Evolutionary conservation across 345 rosid species (phyloP), one percentile per base, ranked within the genome.

Genomic region (Salix purpurea): DNA sequence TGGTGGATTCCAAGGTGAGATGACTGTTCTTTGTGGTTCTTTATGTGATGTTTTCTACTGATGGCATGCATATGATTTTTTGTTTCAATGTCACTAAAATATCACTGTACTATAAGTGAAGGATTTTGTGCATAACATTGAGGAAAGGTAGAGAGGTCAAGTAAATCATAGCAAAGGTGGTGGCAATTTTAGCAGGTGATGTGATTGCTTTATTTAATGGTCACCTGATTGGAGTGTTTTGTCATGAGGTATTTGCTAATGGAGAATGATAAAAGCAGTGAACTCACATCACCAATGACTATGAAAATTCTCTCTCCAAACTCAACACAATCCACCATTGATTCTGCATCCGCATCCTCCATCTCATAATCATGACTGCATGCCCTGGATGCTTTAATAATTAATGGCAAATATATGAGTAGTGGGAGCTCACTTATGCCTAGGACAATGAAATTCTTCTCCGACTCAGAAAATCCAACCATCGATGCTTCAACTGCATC

Each of bases 1-100:
- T 64, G 26, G 14, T 50, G 14, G 71, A 69, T 75, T 48, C 52
- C 75, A 37, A 19, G 67, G 83, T 86, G 39, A 74, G 70, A 48
- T 42, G 8, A 64, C 61, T 69, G 37, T 30, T 44, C 28, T 64
- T 50, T 28, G 16, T 5, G 52, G n/a, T 13, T 13, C 30, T 23
- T 40, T 11, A 7, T 50, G 24, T 4, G 34, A 18, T 52, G 14
- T 4, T 12, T 30, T 32, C 42, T 19, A 44, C 21, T 44, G 13
- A 46, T 44, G 14, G 56, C 34, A 46, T 70, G 44, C 23, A 54
- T 54, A 21, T 54, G n/a, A 21, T 19, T 54, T 54, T 54, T 7
- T 21, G 60, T 54, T 54, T 7, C 21, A 10, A 8, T 54, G 12
- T 54, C 24, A 21, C 60, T 21, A 15, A 50, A 15, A 18, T 18